phyloP scores from a whole-genome alignment of 805 yeast genomes.

The Hanseniaspora clermontiae region DNA sequence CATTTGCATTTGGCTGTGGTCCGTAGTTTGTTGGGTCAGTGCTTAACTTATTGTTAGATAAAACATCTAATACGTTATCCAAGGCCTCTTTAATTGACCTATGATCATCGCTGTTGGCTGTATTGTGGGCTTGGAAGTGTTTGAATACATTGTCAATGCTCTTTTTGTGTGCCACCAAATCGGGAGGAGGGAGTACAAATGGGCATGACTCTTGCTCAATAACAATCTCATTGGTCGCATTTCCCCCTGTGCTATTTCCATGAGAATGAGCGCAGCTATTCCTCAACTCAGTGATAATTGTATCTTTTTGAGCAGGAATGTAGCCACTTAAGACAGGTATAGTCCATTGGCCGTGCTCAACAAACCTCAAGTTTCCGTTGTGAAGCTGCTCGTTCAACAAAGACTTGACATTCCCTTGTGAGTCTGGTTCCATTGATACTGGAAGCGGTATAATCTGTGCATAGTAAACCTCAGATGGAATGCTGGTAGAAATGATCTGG shows the following conservation, averaged over 20 bases:
- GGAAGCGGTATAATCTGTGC: constrained; percentile 47
- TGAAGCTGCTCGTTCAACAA: constrained; percentile 26
- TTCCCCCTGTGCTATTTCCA: background rate
- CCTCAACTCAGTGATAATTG: background rate
- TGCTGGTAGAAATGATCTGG: constrained; percentile 61
- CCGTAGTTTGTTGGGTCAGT: constrained; percentile 13
- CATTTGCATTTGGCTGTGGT: background rate
- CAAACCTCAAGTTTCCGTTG: constrained; percentile 26
- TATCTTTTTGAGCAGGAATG: constrained; percentile 7
- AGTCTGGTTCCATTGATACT: constrained; percentile 11
- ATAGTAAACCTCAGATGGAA: constrained; percentile 65
- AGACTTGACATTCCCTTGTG: constrained; percentile 15
- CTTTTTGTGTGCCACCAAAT: constrained; percentile 16
- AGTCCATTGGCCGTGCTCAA: constrained; percentile 26
- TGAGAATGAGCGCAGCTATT: background rate
- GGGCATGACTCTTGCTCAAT: constrained; percentile 28
- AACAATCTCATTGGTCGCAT: background rate
- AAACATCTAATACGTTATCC: constrained; percentile 16
- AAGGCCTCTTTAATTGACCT: constrained; percentile 15
- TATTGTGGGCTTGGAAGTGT: constrained; percentile 19
- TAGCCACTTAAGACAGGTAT: constrained; percentile 22
- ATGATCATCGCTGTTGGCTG: background rate
- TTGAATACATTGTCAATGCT: constrained; percentile 19
- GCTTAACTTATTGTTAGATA: background rate
- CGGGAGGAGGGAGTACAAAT: constrained; percentile 27